Base-by-base conservation (phyloP, 306 rosid genomes). In the Quercus wislizeni region DNA sequence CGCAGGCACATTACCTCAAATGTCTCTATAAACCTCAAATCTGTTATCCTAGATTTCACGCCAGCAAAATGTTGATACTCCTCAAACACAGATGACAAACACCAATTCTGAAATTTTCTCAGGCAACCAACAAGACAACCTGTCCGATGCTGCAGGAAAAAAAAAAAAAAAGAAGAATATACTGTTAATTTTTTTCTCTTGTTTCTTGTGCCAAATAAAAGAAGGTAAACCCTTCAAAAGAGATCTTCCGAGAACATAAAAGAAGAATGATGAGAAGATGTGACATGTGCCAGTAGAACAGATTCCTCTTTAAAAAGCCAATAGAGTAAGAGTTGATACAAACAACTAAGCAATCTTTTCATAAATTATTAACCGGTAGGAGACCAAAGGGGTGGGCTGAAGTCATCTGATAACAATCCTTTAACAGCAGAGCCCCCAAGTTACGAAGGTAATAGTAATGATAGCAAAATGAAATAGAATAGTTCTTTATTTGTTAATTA, bases 51-150 rank as follows among this genome's bases (percentile, higher is more conserved):
- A 1, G 97, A 86, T 80, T 93, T 95, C 74, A 82, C 73, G 10
- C 98, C 97, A 0, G 99, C 94, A 51, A 91, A 95, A 46, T 83
- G 83, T 83, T 84, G 83, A 80, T 95, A 95, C 88, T 95, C 99
- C 90, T 91, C 98, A 58, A 88, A 83, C 88, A 88, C 97, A 23
- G 94, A 90, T 0, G 96, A 55, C 89, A 91, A 57, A 57, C 99
- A 93, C 99, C 99, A 95, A 74, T 89, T 95, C 97, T 95, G 98
- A 65, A 93, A 77, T 79, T 95, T 95, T 28, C 99, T 54, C 76
- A 95, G 85, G 91, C 99, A 93, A 72, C 97, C 99, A 23, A 95
- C 98, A 2, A 93, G 92, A 55, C 93, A 87, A 25, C 99, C 99
- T 0, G 98, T 95, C 69, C 99, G 90, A 81, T 93, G 98, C 99